Conservation (phyloP, 164 flowering plant genomes). For the Malania oleifera region DNA sequence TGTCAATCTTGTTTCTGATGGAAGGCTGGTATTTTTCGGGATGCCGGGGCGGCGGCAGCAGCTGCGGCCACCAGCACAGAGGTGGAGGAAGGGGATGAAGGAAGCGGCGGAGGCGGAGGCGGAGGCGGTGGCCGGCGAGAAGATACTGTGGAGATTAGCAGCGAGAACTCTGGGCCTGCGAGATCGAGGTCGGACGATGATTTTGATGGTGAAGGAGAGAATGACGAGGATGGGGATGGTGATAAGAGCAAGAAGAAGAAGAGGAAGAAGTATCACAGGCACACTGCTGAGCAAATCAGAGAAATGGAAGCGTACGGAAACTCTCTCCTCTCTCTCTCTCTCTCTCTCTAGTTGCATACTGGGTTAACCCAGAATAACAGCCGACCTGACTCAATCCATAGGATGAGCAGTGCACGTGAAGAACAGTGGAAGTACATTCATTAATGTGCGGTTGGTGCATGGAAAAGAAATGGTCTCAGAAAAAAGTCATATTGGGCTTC, state of each 20-base stretch:
- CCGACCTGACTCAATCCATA: too few species aligned
- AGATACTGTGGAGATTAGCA: conserved; percentile 68
- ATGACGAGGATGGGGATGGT: conserved; percentile 28
- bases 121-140: conserved; percentile 27
- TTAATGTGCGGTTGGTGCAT: too few species aligned
- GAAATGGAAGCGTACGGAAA: conserved; percentile 93
- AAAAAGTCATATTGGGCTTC: too few species aligned
- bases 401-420: too few species aligned
- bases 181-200: conserved; percentile 66
- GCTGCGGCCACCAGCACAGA: conserved; percentile 23
- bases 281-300: conserved; percentile 86
- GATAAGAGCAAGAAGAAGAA: conserved; percentile 61
- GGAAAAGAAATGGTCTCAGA: too few species aligned
- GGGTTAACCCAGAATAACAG: too few species aligned
- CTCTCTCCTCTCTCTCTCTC: neutral
- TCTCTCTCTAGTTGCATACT: neutral
- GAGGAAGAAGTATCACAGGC: conserved; percentile 93
- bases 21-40: conserved; percentile 88
- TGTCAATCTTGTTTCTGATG: neutral
- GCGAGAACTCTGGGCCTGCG: conserved; percentile 74
- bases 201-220: conserved; percentile 31
- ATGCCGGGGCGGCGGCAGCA: conserved; percentile 36
- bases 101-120: conserved; percentile 32
- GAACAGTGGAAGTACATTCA: too few species aligned
- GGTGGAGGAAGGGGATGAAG: conserved; percentile 59